Evolutionary conservation across 805 yeast genomes (phyloP).

Genomic region (Brettanomyces custersianus): DNA sequence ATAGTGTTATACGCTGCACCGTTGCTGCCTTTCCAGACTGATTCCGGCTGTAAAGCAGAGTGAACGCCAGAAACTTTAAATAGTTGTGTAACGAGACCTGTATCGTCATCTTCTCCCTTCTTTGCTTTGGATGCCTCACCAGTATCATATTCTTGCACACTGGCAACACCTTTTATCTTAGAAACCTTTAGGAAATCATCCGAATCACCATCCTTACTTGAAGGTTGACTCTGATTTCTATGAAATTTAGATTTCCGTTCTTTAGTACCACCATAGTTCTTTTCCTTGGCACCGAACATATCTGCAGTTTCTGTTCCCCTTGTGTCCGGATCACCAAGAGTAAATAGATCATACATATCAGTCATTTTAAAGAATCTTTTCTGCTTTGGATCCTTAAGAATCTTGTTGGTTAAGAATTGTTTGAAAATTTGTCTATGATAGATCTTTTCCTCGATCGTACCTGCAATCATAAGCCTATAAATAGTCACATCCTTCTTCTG

Average conservation of each 20-base stretch:
- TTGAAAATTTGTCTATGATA: constrained; percentile 96
- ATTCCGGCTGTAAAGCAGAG: constrained; percentile 71
- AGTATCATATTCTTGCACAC: constrained; percentile 54
- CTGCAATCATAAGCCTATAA: constrained; percentile 86
- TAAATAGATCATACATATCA: constrained; percentile 83
- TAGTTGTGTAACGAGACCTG: constrained; percentile 63
- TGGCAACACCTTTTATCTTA: constrained; percentile 61
- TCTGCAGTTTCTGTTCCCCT: constrained; percentile 64
- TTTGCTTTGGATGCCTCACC: constrained; percentile 36
- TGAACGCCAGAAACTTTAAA: constrained; percentile 60
- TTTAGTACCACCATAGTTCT: constrained; percentile 25
- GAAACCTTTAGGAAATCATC: constrained; percentile 67
- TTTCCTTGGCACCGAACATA: constrained; percentile 44
- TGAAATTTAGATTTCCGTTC: constrained; percentile 27
- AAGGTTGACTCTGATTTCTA: constrained; percentile 3
- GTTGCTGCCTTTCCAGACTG: constrained; percentile 40
- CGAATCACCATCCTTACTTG: constrained; percentile 51
- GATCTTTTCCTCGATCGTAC: constrained; percentile 93
- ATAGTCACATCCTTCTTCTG: constrained; percentile 89
- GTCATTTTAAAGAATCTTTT: constrained; percentile 86
- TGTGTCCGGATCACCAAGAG: constrained; percentile 66
- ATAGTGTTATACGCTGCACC: constrained; percentile 32
- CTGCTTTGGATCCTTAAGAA: constrained; percentile 91
- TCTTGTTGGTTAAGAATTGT: constrained; percentile 87
- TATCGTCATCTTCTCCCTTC: constrained; percentile 35